phyloP scores from a whole-genome alignment of 192 early-diverging fungal species.

The Pilaira anomala region DNA sequence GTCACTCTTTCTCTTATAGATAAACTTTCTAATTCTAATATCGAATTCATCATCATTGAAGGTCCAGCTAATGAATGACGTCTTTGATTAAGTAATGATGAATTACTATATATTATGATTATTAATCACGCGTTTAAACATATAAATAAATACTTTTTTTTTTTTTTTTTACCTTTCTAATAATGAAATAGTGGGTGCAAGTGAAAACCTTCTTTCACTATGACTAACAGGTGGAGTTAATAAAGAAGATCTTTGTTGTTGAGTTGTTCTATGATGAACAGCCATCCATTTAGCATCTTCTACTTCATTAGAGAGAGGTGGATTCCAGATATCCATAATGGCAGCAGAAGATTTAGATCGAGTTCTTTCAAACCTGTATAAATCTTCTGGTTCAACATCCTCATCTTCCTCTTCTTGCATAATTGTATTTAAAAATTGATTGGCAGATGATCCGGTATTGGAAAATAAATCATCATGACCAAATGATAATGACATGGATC shows the following conservation, averaged over 20 bases:
- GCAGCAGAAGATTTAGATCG: constrained; percentile 66
- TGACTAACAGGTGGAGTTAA: too few relatives aligned
- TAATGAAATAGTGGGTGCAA: not conserved
- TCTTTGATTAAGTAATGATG: constrained; percentile 29
- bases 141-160: too few relatives aligned
- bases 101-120: not conserved
- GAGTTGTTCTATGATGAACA: not conserved
- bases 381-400: constrained; percentile 40
- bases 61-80: constrained; percentile 39
- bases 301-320: not conserved
- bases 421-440: constrained; percentile 8
- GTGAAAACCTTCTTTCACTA: constrained; percentile 5
- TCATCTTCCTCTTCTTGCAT: constrained; percentile 33
- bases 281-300: constrained; percentile 1
- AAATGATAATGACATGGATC: constrained; percentile 57
- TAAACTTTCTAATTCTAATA: constrained; percentile 13
- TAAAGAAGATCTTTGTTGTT: too few relatives aligned
- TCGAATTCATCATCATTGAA: not conserved
- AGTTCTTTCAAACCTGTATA: constrained; percentile 37
- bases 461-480: constrained; percentile 36
- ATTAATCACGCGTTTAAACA: not conserved
- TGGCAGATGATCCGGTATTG: constrained; percentile 25
- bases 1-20: constrained; percentile 18
- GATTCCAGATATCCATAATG: constrained; percentile 45
- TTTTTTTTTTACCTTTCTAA: constrained; percentile 1